Evolutionary conservation across 208 protist genomes (phyloP), one percentile per base, ranked within the genome.

Genomic region (Spongospora subterranea): DNA sequence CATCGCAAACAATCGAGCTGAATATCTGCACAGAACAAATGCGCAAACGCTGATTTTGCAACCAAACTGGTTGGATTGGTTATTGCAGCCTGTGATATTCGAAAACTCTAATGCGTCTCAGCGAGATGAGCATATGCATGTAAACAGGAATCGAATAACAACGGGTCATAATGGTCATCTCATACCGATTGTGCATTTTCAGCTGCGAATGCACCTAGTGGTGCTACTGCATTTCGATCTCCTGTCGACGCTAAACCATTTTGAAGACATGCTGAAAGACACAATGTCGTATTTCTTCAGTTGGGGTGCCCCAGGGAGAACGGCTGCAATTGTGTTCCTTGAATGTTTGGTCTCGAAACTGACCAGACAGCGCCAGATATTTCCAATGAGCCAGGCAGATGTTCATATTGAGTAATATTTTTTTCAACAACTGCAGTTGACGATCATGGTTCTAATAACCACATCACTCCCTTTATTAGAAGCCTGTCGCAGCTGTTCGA

Each of bases 171-270:
- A 39, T 82, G 40, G 71, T n/a, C 71, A 17, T n/a, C n/a, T 82
- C 6, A 82, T 43, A 6, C 6, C 35, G 17, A 35, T 6, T n/a
- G 71, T 29, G 24, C 24, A 6, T 24, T 13, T 82, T 6, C 71
- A 82, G 71, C 71, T 82, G n/a, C 71, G 71, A 20, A 82, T 82
- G n/a, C 71, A 82, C 71, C 40, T 82, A 17, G 71, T 82, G 17
- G 71, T 82, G 35, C n/a, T 82, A 13, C 11, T 82, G 17, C 71
- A 82, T 43, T 82, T 82, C 71, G 40, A 43, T n/a, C 6, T 82
- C 17, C 6, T 82, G 71, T 45, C 35, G 17, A 82, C 71, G 71
- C 35, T n/a, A n/a, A 35, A 13, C 35, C 35, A 82, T 45, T 82
- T 82, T n/a, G 71, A 35, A 6, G 40, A 35, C 71, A 6, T 82